These are phyloP conservation scores for Neurospora sp. DNA, from an alignment of 495 filamentous ascomycete species.

Conservation along the genomic window DNA sequence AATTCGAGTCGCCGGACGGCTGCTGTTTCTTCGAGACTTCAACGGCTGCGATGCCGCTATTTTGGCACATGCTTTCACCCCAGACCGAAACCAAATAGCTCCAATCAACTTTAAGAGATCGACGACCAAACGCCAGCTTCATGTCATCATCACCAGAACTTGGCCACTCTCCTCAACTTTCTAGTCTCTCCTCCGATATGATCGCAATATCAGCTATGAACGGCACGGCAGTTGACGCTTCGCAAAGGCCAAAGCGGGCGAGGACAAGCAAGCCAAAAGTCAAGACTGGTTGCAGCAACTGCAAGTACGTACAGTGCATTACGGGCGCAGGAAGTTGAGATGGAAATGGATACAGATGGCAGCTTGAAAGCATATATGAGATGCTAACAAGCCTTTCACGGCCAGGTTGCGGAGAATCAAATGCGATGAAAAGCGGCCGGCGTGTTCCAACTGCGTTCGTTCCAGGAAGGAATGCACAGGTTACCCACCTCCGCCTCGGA, in stretches of 20 bases:
- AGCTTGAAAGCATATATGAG: not conserved
- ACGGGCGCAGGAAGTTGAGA: not conserved
- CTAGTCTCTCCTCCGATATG: not conserved
- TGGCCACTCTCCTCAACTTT: not conserved
- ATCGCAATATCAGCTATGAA: not conserved
- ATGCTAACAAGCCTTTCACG: not conserved
- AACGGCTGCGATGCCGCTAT: not conserved
- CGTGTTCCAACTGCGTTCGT: conserved; percentile 46
- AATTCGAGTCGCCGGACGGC: not conserved
- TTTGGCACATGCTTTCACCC: not conserved
- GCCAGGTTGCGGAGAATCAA: conserved; percentile 52
- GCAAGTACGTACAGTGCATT: conserved; percentile 36
- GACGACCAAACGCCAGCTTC: not conserved
- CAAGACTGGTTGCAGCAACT: conserved; percentile 46
- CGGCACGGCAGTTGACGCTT: conserved; percentile 6
- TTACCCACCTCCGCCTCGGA: conserved; percentile 40
- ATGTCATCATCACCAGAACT: not conserved
- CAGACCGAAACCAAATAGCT: not conserved
- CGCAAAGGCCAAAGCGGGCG: conserved; percentile 23
- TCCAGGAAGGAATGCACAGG: conserved; percentile 40
- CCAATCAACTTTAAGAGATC: not conserved
- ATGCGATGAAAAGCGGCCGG: conserved; percentile 55
- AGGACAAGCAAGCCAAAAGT: conserved; percentile 41
- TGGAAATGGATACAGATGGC: not conserved
- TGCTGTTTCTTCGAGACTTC: not conserved